Evolutionary conservation across 495 filamentous ascomycete genomes (phyloP).

Genomic region (Penicillium paxilli): DNA sequence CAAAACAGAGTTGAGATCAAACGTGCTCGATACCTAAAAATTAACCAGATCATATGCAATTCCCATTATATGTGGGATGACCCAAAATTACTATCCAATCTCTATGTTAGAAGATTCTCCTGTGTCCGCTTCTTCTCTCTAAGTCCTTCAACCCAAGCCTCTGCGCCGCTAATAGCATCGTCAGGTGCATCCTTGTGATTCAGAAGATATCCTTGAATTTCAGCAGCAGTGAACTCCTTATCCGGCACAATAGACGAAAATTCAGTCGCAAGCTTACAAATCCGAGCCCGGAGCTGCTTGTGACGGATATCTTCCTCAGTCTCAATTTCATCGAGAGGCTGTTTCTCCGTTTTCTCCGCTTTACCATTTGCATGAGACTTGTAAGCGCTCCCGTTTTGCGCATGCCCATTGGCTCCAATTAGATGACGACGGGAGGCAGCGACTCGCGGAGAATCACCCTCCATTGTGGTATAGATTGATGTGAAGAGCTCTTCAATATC

Average conservation of each 20-base stretch:
- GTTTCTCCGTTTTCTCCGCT: neutral
- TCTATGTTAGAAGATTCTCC: slow-evolving; percentile 8
- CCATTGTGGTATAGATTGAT: slow-evolving; percentile 61
- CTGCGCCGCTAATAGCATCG: slow-evolving; percentile 54
- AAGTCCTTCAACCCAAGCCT: slow-evolving; percentile 57
- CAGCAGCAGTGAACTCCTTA: slow-evolving; percentile 68
- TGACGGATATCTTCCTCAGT: slow-evolving; percentile 2
- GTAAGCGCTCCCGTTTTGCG: neutral
- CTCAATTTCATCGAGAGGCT: neutral
- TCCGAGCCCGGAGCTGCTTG: slow-evolving; percentile 20
- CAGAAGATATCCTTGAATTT: slow-evolving; percentile 75
- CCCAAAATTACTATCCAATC: neutral
- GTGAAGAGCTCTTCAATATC: slow-evolving; percentile 70
- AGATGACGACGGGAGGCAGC: neutral
- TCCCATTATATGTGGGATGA: neutral
- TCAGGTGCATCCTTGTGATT: slow-evolving; percentile 66
- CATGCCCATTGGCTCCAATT: slow-evolving; percentile 1
- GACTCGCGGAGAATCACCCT: slow-evolving; percentile 22
- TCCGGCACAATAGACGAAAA: slow-evolving; percentile 66
- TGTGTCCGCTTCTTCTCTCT: slow-evolving; percentile 50
- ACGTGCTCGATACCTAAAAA: too few relatives aligned
- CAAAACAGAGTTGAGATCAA: too few relatives aligned
- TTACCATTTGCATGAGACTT: neutral
- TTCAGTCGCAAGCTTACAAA: slow-evolving; percentile 45
- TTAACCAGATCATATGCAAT: neutral